A percentile compares a stretch with the other conserved stretches of the same genome.
phyloP scores from a whole-genome alignment of 2,329 filamentous ascomycete genomes.

The Zymoseptoria crescenta region DNA sequence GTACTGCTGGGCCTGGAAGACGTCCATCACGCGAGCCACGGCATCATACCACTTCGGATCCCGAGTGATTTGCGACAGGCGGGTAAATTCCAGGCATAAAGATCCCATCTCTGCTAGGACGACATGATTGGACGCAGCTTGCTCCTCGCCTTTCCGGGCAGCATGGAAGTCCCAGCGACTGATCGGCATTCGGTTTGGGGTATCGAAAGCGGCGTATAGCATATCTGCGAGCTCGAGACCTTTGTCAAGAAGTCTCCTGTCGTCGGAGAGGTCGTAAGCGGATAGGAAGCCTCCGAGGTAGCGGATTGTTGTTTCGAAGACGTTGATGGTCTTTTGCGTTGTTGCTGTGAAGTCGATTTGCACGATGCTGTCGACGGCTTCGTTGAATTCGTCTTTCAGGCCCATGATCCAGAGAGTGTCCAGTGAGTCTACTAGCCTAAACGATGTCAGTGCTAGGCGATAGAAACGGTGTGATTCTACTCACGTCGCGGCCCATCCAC shows the following conservation, averaged over 20 bases:
- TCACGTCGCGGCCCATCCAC: slow-evolving; percentile 75
- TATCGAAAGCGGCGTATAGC: slow-evolving; percentile 60
- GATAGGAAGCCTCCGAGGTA: slow-evolving; percentile 62
- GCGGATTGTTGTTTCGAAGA: slow-evolving; percentile 65
- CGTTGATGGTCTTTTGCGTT: slow-evolving; percentile 46
- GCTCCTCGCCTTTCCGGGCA: slow-evolving; percentile 20
- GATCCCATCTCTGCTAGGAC: slow-evolving; percentile 50
- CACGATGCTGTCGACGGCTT: slow-evolving; percentile 52
- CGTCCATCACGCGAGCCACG: slow-evolving; percentile 49
- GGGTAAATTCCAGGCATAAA: slow-evolving; percentile 54
- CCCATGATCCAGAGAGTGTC: slow-evolving; percentile 68
- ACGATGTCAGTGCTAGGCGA: not conserved
- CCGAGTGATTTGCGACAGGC: slow-evolving; percentile 55
- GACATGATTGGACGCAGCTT: slow-evolving; percentile 28
- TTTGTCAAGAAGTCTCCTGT: slow-evolving; percentile 50
- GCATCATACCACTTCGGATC: slow-evolving; percentile 56
- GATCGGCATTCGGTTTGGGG: slow-evolving; percentile 59
- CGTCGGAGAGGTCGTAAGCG: slow-evolving; percentile 59
- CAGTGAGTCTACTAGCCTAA: slow-evolving; percentile 60
- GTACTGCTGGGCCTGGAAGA: slow-evolving; percentile 48
- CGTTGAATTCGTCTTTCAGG: slow-evolving; percentile 56
- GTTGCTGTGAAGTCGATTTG: slow-evolving; percentile 55
- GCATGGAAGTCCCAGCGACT: slow-evolving; percentile 49
- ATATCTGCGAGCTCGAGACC: slow-evolving; percentile 57
- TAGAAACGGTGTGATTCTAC: not conserved